Percentiles rank a stretch among this genome's conserved stretches.
Evolutionary conservation across 1,284 basidiomycete species (phyloP).

Genomic region (Ustilago hordei): DNA sequence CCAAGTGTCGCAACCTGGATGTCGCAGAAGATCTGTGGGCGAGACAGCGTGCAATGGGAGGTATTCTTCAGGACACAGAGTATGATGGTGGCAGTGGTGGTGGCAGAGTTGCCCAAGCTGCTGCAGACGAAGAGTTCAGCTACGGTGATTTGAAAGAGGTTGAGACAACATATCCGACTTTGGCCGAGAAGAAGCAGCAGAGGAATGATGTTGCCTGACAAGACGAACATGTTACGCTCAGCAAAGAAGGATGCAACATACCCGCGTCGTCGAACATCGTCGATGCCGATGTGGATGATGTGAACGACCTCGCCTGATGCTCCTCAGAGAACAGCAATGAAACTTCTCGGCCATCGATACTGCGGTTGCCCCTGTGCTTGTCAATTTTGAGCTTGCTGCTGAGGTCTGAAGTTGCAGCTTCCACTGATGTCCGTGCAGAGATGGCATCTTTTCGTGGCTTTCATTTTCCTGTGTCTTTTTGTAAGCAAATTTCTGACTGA

Average conservation of each 20-base stretch:
- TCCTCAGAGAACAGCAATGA: background rate
- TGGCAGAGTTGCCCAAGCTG: background rate
- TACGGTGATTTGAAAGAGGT: slow-evolving; percentile 24
- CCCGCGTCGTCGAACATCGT: slow-evolving; percentile 18
- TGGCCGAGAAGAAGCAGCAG: slow-evolving; percentile 9
- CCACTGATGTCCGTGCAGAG: background rate
- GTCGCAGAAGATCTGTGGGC: slow-evolving; percentile 55
- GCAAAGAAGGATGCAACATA: slow-evolving; percentile 24
- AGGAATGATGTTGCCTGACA: background rate
- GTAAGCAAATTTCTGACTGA: background rate
- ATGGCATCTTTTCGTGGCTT: slow-evolving; percentile 3
- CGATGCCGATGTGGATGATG: slow-evolving; percentile 9
- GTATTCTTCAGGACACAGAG: slow-evolving; percentile 48
- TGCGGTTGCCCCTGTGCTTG: background rate
- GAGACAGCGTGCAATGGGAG: slow-evolving; percentile 51
- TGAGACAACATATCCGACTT: background rate
- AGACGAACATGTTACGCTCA: background rate
- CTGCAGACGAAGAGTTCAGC: slow-evolving; percentile 9
- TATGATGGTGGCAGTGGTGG: slow-evolving; percentile 20
- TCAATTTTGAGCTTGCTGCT: background rate
- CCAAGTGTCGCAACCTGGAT: slow-evolving; percentile 55
- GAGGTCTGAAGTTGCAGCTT: background rate
- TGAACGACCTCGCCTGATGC: slow-evolving; percentile 25
- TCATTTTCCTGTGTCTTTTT: background rate
- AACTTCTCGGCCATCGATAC: background rate